A percentile compares a stretch with the other conserved stretches of the same genome.
Evolutionary conservation across 495 filamentous ascomycete species (phyloP).

Genomic region (Lindgomyces ingoldianus): DNA sequence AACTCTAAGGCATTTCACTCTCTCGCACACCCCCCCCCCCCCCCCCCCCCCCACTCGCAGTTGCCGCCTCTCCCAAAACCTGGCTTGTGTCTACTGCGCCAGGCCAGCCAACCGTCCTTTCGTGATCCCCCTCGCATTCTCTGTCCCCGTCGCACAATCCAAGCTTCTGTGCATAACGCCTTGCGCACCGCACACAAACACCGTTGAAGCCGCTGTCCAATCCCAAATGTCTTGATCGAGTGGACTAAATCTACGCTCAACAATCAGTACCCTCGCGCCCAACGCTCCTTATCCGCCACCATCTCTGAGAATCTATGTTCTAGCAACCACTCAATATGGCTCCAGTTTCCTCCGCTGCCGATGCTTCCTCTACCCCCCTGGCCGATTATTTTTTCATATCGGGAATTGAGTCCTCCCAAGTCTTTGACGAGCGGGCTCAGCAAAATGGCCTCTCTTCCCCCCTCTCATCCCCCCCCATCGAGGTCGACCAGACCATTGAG

Average conservation of each 20-base stretch:
- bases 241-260: slow-evolving; percentile 9
- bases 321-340: slow-evolving; percentile 38
- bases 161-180: slow-evolving; percentile 23
- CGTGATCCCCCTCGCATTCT: background rate
- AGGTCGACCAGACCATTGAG: slow-evolving; percentile 75
- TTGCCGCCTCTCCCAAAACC: background rate
- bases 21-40: background rate
- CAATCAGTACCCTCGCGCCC: slow-evolving; percentile 9
- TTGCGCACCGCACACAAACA: slow-evolving; percentile 31
- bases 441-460: slow-evolving; percentile 19
- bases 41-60: background rate
- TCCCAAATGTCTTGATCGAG: slow-evolving; percentile 34
- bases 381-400: slow-evolving; percentile 99
- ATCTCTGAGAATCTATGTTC: slow-evolving; percentile 28
- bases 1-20: background rate
- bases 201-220: slow-evolving; percentile 25
- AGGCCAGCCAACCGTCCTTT: background rate
- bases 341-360: slow-evolving; percentile 35
- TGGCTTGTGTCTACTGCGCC: background rate
- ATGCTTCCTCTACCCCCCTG: slow-evolving; percentile 69
- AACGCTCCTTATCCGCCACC: slow-evolving; percentile 23
- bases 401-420: slow-evolving; percentile 73
- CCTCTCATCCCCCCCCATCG: slow-evolving; percentile 48
- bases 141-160: slow-evolving; percentile 23
- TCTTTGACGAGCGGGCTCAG: slow-evolving; percentile 58